Conservation (phyloP, 2,329 filamentous ascomycete genomes). For the Ceratocystis alfenasii region DNA sequence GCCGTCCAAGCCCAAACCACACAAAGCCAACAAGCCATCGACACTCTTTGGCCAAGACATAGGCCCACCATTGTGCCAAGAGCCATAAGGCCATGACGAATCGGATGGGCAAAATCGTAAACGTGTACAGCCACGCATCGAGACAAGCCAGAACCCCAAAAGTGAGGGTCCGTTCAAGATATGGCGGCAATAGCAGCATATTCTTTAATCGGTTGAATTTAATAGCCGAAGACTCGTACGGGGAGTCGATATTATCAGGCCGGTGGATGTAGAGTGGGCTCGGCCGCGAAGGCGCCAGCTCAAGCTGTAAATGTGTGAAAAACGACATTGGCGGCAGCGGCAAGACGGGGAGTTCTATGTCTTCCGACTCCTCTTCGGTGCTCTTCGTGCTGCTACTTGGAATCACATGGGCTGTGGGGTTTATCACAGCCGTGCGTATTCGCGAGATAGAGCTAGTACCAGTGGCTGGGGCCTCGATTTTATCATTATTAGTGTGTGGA, state of each 20-base stretch:
- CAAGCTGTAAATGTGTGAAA: constrained; percentile 52
- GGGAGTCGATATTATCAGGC: constrained; percentile 44
- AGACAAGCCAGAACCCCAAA: constrained; percentile 87
- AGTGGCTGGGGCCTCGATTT: neutral
- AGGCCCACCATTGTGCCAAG: constrained; percentile 64
- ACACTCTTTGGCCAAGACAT: constrained; percentile 58
- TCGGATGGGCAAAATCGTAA: constrained; percentile 84
- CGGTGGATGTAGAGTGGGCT: constrained; percentile 56
- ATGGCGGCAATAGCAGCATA: constrained; percentile 68
- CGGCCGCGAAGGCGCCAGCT: constrained; percentile 49
- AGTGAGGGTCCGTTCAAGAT: constrained; percentile 70
- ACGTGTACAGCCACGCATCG: constrained; percentile 92
- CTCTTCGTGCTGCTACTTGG: constrained; percentile 24
- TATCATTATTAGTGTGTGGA: constrained; percentile 41
- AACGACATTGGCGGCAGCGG: constrained; percentile 56
- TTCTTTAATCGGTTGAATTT: constrained; percentile 89
- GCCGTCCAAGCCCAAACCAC: constrained; percentile 62
- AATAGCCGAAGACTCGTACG: constrained; percentile 83
- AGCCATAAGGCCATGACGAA: constrained; percentile 73
- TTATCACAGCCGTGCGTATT: constrained; percentile 32
- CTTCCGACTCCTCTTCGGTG: neutral
- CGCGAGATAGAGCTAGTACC: constrained; percentile 21
- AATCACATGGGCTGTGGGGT: constrained; percentile 29
- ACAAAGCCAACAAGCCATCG: constrained; percentile 64
- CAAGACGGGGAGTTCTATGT: constrained; percentile 38